A percentile compares a stretch with the other conserved stretches of the same genome.
These are phyloP conservation scores for Tolypocladium sp. DNA, from an alignment of 2,329 filamentous ascomycete genomes.

Conservation along the genomic window DNA sequence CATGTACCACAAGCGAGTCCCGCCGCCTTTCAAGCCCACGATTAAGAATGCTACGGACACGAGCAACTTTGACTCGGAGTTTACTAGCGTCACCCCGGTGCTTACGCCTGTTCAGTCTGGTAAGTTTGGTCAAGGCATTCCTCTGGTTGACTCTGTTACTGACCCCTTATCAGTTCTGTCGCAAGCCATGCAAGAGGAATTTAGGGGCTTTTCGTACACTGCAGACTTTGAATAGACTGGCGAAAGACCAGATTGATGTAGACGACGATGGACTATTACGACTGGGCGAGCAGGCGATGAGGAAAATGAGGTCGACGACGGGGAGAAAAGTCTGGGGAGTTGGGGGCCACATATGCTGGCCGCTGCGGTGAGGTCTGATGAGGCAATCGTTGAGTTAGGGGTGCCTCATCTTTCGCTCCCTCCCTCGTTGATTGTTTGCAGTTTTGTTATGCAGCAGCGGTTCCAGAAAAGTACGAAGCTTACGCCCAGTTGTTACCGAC, in stretches of 20 bases:
- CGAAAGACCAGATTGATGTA: background rate
- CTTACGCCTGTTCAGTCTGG: slow-evolving; percentile 94
- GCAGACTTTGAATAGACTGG: slow-evolving; percentile 69
- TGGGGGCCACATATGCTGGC: background rate
- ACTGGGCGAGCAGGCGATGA: background rate
- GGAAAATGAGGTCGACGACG: background rate
- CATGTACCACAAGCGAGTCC: slow-evolving; percentile 89
- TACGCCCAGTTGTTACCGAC: background rate
- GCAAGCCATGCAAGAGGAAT: slow-evolving; percentile 98
- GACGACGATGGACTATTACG: background rate
- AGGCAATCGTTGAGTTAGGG: background rate
- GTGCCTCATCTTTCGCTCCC: background rate
- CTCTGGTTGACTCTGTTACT: slow-evolving; percentile 9
- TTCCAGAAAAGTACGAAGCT: background rate
- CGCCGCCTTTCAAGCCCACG: slow-evolving; percentile 78
- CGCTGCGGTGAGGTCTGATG: background rate
- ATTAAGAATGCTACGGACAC: slow-evolving; percentile 93
- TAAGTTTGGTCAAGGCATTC: slow-evolving; percentile 38
- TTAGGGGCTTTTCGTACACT: slow-evolving; percentile 96
- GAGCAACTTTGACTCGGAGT: slow-evolving; percentile 99
- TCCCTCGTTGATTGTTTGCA: background rate
- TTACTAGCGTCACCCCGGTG: slow-evolving; percentile 95
- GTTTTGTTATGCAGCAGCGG: background rate
- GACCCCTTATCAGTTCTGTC: slow-evolving; percentile 61
- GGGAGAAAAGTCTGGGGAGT: background rate